Base-by-base conservation (phyloP, 2,329 filamentous ascomycete species). In the Davidsoniella eucalypti region DNA sequence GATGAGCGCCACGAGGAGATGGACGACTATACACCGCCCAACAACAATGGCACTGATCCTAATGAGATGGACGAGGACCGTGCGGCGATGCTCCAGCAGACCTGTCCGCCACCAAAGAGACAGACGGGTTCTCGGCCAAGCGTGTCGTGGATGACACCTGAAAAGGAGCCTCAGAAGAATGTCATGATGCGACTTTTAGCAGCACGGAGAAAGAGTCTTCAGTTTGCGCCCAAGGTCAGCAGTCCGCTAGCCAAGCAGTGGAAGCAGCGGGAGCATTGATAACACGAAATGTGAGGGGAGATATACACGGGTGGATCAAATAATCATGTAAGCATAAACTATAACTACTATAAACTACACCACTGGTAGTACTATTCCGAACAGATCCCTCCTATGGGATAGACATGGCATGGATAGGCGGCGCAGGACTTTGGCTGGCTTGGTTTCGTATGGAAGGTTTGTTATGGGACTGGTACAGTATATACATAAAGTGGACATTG, bases 191-290 rank as follows among this genome's bases (percentile, higher is more conserved):
- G 78, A 44, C 66, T 88, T 54, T 77, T 84, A 70, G 78, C 80
- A 9, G 83, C 82, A 0, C 71, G 83, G 54, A 72, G 84, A 54
- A 87, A 85, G 73, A 90, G 82, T 59, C 61, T 87, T 62, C 82
- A 85, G 59, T 87, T 80, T 67, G 82, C 82, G 29, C 84, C 84
- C 26, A 82, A 83, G 64, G 67, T 86, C 52, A 80, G 75, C 16
- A 88, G 84, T 62, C 84, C 84, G 2, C 65, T 88, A 57, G 72
- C 76, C 23, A 76, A 69, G 58, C 66, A 70, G 23, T 78, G 74
- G 75, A 64, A 60, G 41, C 64, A 57, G 54, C 43, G 44, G 26
- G 46, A 39, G 14, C n/a, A 36, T 21, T 44, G 38, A 38, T n/a
- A 18, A 9, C 36, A 18, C 16, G 8, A 38, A 38, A 29, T 14